These are phyloP conservation scores for Eremomyces bilateralis DNA, from an alignment of 495 filamentous ascomycete genomes.

Conservation along the genomic window DNA sequence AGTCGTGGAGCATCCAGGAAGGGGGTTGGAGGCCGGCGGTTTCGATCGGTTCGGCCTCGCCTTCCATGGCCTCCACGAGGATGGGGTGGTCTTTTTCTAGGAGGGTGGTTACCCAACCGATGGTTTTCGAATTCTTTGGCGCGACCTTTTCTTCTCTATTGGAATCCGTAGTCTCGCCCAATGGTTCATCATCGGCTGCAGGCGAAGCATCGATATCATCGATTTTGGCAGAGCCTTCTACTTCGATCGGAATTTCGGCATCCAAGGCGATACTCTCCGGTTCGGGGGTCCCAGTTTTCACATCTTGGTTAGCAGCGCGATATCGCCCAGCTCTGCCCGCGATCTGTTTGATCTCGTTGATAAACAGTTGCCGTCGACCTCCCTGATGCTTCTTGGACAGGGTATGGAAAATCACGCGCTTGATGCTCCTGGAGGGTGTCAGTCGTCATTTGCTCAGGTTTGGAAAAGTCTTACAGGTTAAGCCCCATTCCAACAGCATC, in stretches of 20 bases:
- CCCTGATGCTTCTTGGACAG: constrained; percentile 40
- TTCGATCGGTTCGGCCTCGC: constrained; percentile 39
- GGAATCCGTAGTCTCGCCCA: neutral
- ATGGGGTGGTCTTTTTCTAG: constrained; percentile 42
- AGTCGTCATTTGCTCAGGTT: neutral
- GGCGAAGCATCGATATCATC: constrained; percentile 1
- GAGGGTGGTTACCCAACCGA: constrained; percentile 66
- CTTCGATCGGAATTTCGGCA: neutral
- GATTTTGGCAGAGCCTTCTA: constrained; percentile 1
- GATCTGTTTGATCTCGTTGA: constrained; percentile 86
- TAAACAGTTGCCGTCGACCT: constrained; percentile 27
- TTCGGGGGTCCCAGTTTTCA: constrained; percentile 5
- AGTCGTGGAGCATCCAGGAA: constrained; percentile 37
- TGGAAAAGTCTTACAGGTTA: constrained; percentile 38
- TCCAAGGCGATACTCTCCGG: no score
- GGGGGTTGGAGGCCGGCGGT: constrained; percentile 62
- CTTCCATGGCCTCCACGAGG: constrained; percentile 37
- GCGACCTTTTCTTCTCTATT: neutral
- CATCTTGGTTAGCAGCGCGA: constrained; percentile 39
- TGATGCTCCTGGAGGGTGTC: constrained; percentile 39
- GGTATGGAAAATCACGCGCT: constrained; percentile 73
- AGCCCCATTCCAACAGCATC: constrained; percentile 97
- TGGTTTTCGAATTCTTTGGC: constrained; percentile 15
- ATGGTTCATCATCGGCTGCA: constrained; percentile 3
- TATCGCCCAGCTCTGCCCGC: constrained; percentile 84